Base-by-base conservation (phyloP, 345 rosid species). In the Leavenworthia alabamica region DNA sequence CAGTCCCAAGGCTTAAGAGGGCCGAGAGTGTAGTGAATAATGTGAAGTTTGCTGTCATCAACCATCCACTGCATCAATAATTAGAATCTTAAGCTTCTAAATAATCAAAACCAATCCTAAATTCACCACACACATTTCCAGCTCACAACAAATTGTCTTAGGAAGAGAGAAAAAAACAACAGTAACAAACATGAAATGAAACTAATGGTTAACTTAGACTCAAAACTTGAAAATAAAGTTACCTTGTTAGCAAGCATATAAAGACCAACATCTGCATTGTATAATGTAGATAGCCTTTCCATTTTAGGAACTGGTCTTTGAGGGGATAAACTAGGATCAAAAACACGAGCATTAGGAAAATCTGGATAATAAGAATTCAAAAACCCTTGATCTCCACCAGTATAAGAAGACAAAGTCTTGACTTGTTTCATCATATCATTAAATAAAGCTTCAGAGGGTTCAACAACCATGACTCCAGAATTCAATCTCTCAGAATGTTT, bases 1-100 rank as follows among this genome's bases (percentile, higher is more conserved):
- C 98, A 92, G 73, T 92, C 98, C 98, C 98, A 92, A 47, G 98
- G 97, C 68, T 92, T 92, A 37, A 89, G 88, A 35, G 95, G 95
- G 37, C 98, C 97, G 60, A 92, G 95, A 2, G 97, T 92, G 55
- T 92, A 92, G 78, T 92, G 98, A 79, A 92, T 92, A 29, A 92
- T 82, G 66, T 64, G 85, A 40, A 92, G 97, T 63, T 86, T 87
- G 62, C 74, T 83, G 68, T 92, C 98, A 62, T 92, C 81, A 9
- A 92, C 98, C 98, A 92, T 92, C 98, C 97, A 92, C 97, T 92
- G 86, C 74, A 78, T 3, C 66, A 37, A 52, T 11, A 72, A 17
- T n/a, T 41, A 27, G 60, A 23, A 65, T 41, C 16, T n/a, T 24
- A 58, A 69, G 52, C 51, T 50, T 37, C 51, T 1, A n/a, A n/a